Evolutionary conservation across 176 grass and related monocot species (phyloP).

Genomic region (Leersia perrieri): DNA sequence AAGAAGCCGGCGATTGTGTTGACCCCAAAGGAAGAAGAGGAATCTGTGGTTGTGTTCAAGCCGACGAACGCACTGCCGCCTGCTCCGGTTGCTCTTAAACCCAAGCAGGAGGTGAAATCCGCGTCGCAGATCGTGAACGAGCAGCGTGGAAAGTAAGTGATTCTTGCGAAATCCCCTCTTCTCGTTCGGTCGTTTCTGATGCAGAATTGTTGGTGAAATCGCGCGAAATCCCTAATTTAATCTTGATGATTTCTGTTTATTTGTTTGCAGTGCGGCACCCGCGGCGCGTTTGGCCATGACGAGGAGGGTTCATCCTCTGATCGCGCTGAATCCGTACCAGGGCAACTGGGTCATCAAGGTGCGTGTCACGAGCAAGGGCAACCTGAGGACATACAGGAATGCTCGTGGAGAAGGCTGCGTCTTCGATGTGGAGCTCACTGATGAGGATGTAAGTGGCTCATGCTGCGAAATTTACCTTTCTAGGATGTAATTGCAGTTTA

Average conservation of each 20-base stretch:
- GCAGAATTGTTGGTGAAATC: background rate
- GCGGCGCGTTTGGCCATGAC: constrained; percentile 79
- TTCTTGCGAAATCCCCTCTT: background rate
- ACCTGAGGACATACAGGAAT: constrained; percentile 80
- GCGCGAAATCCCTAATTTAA: no score
- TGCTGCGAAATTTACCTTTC: background rate
- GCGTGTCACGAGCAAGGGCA: constrained; percentile 90
- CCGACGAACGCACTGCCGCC: background rate
- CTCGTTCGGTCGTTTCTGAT: background rate
- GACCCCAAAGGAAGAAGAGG: constrained; percentile 35
- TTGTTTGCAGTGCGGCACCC: constrained; percentile 70
- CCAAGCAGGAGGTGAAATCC: constrained; percentile 71
- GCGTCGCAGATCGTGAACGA: constrained; percentile 83
- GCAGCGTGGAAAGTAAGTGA: constrained; percentile 77
- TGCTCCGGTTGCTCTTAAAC: constrained; percentile 35
- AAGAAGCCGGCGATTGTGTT: constrained; percentile 7
- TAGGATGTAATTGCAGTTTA: background rate
- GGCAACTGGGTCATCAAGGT: constrained; percentile 99
- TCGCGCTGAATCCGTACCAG: constrained; percentile 89
- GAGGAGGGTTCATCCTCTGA: constrained; percentile 81
- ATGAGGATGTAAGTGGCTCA: constrained; percentile 80
- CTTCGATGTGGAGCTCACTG: constrained; percentile 93
- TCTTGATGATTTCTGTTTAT: background rate
- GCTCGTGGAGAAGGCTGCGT: constrained; percentile 86
- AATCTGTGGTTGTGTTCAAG: background rate